These are phyloP conservation scores for Trichomonas gallinae DNA, from an alignment of 208 protist genomes.

Conservation along the genomic window DNA sequence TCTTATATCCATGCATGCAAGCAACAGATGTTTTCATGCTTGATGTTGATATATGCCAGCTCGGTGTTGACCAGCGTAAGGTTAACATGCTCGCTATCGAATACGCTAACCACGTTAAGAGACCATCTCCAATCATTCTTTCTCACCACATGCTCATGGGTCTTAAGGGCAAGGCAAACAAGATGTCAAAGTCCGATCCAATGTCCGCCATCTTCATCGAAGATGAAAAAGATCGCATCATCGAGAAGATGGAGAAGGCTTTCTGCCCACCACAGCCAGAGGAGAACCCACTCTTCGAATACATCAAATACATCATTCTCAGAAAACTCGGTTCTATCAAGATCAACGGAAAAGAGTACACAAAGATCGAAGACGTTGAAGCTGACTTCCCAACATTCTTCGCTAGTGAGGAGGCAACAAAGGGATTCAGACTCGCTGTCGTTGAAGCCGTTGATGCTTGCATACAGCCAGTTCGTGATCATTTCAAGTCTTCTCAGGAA, in stretches of 20 bases:
- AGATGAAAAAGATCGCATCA: slow-evolving; percentile 76
- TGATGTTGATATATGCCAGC: slow-evolving; percentile 93
- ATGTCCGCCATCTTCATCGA: slow-evolving; percentile 99
- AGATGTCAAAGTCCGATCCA: slow-evolving; percentile 95
- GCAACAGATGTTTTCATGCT: slow-evolving; percentile 92
- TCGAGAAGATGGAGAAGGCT: slow-evolving; percentile 70
- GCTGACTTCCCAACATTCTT: neutral
- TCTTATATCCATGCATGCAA: slow-evolving; percentile 95
- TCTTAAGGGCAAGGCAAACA: slow-evolving; percentile 43
- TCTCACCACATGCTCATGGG: slow-evolving; percentile 64
- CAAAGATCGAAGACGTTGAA: neutral
- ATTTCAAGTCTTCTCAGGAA: neutral
- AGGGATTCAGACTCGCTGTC: neutral
- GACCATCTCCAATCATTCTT: slow-evolving; percentile 70
- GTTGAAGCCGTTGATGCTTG: neutral
- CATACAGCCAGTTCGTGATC: slow-evolving; percentile 11
- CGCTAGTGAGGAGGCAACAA: neutral
- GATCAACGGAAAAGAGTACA: neutral
- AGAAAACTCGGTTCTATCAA: neutral
- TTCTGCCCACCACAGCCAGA: neutral
- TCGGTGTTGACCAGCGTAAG: slow-evolving; percentile 98
- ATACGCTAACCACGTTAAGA: slow-evolving; percentile 66
- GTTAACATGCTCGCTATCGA: slow-evolving; percentile 98
- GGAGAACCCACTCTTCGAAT: slow-evolving; percentile 13
- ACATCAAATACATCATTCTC: slow-evolving; percentile 15